Evolutionary conservation across 371 early-diverging fungal genomes (phyloP), one percentile per base, ranked within the genome.

Genomic region (Lichtheimia ramosa): DNA sequence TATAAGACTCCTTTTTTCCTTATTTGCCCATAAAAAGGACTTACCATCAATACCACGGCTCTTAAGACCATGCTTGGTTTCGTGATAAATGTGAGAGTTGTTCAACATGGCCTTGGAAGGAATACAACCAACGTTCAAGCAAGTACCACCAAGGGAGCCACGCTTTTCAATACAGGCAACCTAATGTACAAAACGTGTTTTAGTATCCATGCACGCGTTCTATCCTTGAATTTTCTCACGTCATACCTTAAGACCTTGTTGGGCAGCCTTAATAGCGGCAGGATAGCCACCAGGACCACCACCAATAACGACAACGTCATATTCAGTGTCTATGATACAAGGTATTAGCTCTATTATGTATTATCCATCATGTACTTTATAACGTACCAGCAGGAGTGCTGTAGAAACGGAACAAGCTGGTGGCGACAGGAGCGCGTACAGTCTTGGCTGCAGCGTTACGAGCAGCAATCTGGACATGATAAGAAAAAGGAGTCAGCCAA

Each of bases 261-360:
- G 98, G 51, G 98, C 93, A 74, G 96, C 97, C 85, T 96, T 97
- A 76, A 98, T 97, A 61, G 98, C 98, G 61, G 96, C 96, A 59
- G 97, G 97, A 66, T 98, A 98, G 59, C 98, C 98, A 69, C 98
- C 98, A 50, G 98, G 98, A 18, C 98, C 98, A 71, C 94, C 98
- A 74, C 98, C 95, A 65, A 94, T 93, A 59, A 94, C 91, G 46
- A 92, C 88, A 42, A 91, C 81, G 65, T 93, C 94, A 69, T 89
- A 84, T 69, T 92, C 93, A 60, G 79, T 74, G n/a, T 69, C 68
- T 60, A 28, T 46, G 5, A 58, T 50, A 25, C 28, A 42, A 21
- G 43, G 13, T 21, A 24, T 49, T 21, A 27, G n/a, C n/a, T 42
- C 12, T 24, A 53, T 48, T 41, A 20, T 13, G 8, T 27, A 16